These are phyloP conservation scores for Mycena filopes DNA, from an alignment of 768 basidiomycete species.

Conservation along the genomic window DNA sequence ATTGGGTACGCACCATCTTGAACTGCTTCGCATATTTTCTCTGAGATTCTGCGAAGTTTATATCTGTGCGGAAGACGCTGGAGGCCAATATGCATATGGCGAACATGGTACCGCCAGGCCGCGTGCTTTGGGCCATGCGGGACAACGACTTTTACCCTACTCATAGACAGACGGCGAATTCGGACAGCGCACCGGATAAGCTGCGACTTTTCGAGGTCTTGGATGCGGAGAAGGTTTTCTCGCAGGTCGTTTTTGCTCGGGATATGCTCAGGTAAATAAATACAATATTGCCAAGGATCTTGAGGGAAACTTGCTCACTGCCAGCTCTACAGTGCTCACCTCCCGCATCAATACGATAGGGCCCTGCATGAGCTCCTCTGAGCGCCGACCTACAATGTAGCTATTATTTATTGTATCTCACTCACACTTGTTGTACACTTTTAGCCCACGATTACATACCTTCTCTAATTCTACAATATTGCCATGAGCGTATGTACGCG, in stretches of 20 bases:
- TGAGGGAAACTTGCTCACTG: background rate
- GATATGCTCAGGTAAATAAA: conserved; percentile 80
- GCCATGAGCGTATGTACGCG: background rate
- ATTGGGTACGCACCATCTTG: conserved; percentile 55
- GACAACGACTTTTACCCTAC: conserved; percentile 75
- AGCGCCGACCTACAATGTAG: conserved; percentile 21
- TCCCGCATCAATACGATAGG: conserved; percentile 85
- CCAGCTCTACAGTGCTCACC: conserved; percentile 63
- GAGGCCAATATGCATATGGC: conserved; percentile 86
- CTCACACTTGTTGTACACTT: conserved; percentile 23
- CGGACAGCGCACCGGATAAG: conserved; percentile 53
- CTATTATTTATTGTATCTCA: conserved; percentile 13
- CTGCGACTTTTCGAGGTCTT: conserved; percentile 81
- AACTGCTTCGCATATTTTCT: background rate
- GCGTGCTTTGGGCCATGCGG: conserved; percentile 82
- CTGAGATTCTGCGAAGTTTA: conserved; percentile 59
- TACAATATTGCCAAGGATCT: conserved; percentile 17
- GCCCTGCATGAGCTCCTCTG: conserved; percentile 76
- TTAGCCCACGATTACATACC: background rate
- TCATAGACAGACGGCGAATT: conserved; percentile 50
- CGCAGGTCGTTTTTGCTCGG: conserved; percentile 82
- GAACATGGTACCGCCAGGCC: conserved; percentile 80
- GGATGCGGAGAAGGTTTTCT: conserved; percentile 81
- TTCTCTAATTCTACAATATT: conserved; percentile 19
- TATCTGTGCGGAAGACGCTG: conserved; percentile 83